Conservation (phyloP, 2,329 filamentous ascomycete genomes). For the Calonectria montana region DNA sequence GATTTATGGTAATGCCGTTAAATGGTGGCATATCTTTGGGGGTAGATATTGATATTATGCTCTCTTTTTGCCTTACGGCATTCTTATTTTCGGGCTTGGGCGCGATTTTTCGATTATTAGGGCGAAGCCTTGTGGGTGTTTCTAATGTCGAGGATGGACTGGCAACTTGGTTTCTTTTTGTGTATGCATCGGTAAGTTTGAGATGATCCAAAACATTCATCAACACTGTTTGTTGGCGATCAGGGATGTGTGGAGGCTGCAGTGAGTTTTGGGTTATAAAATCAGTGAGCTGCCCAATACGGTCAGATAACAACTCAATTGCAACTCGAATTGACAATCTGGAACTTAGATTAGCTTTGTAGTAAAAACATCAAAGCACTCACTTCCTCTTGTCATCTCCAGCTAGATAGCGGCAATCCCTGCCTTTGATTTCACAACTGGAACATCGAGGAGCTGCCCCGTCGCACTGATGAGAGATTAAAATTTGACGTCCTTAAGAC, state of each 20-base stretch:
- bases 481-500: not conserved
- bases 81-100: not conserved
- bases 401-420: conserved; percentile 29
- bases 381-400: conserved; percentile 33
- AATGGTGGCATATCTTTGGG: not conserved
- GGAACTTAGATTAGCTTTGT: not conserved
- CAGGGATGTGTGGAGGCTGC: conserved; percentile 49
- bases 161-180: conserved; percentile 13
- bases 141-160: not conserved
- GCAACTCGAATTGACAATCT: conserved; percentile 30
- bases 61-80: not conserved
- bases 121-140: not conserved
- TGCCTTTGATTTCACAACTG: conserved; percentile 31
- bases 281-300: conserved; percentile 35
- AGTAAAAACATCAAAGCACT: not conserved
- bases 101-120: not conserved
- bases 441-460: conserved; percentile 28
- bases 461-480: conserved; percentile 17
- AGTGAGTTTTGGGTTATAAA: conserved; percentile 54
- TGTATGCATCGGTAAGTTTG: conserved; percentile 22
- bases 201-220: conserved; percentile 27
- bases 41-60: not conserved
- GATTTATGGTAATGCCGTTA: too few species aligned
- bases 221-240: conserved; percentile 26
- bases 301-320: conserved; percentile 25